Evolutionary conservation across 73 alveolate genomes (phyloP).

Genomic region (Halteria grandinella): DNA sequence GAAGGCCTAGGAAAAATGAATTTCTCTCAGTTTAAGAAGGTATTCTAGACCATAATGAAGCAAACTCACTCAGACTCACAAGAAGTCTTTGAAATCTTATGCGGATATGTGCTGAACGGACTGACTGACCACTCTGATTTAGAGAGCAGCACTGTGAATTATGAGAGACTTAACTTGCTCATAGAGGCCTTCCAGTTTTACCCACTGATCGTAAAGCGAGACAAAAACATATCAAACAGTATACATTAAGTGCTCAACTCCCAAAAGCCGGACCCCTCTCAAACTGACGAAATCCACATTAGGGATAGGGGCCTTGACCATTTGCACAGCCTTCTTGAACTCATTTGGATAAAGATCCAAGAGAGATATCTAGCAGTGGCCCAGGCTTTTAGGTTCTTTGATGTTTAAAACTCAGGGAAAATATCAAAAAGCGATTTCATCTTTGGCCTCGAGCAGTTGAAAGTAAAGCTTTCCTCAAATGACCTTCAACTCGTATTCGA

Average conservation of each 20-base stretch:
- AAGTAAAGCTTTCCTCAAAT: conserved; percentile 17
- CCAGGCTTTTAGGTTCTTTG: conserved; percentile 61
- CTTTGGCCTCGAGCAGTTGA: conserved; percentile 43
- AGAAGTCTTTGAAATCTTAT: not conserved
- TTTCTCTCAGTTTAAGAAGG: not conserved
- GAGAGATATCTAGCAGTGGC: conserved; percentile 57
- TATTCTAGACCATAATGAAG: conserved; percentile 17
- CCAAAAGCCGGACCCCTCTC: not conserved
- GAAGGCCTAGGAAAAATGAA: conserved; percentile 21
- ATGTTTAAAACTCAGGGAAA: conserved; percentile 46
- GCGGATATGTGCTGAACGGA: not conserved
- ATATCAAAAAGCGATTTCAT: conserved; percentile 51
- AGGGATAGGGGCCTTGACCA: not conserved
- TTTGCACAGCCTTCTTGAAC: conserved; percentile 46
- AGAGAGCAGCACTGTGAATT: too few species aligned
- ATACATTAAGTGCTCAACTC: conserved; percentile 24
- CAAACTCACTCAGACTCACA: not conserved
- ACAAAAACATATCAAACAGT: conserved; percentile 36
- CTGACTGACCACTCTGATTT: not conserved
- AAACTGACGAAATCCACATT: not conserved
- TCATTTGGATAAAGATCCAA: conserved; percentile 45
- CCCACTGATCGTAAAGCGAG: conserved; percentile 52
- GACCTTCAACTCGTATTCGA: conserved; percentile 39
- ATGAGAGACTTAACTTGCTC: conserved; percentile 14
- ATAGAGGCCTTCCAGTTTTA: conserved; percentile 44